phyloP scores from a whole-genome alignment of 31 red algal species.

The Asparagopsis taxiformis region DNA sequence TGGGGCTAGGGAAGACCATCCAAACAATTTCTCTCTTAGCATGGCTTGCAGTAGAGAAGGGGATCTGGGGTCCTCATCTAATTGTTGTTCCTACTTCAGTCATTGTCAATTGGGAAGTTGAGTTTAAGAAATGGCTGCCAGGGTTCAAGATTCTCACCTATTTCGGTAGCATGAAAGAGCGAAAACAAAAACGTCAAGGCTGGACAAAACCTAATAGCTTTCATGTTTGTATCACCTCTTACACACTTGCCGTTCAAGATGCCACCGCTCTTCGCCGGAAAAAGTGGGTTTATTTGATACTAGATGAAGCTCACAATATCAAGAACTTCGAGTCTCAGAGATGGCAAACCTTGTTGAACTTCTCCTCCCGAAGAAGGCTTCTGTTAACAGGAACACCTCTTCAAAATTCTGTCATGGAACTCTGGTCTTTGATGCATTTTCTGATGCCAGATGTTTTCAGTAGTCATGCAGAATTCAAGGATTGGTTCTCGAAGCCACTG shows the following conservation, averaged over 20 bases:
- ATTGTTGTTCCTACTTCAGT: conserved; percentile 89
- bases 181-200: conserved; percentile 69
- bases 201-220: conserved; percentile 84
- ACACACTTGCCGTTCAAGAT: conserved; percentile 81
- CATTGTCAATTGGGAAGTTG: conserved; percentile 92
- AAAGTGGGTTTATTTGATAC: conserved; percentile 92
- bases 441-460: conserved; percentile 87
- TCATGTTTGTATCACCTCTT: conserved; percentile 97
- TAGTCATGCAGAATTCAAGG: conserved; percentile 84
- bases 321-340: conserved; percentile 86
- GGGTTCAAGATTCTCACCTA: conserved; percentile 87
- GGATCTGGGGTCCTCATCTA: conserved; percentile 85
- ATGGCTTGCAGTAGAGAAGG: conserved; percentile 81
- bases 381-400: conserved; percentile 89
- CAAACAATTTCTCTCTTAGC: conserved; percentile 91
- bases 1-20: conserved; percentile 98
- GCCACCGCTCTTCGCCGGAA: conserved; percentile 59
- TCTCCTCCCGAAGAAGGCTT: conserved; percentile 64
- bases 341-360: conserved; percentile 90
- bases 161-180: conserved; percentile 79
- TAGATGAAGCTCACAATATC: conserved; percentile 97
- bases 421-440: conserved; percentile 97
- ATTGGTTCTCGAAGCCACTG: conserved; percentile 88
- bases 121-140: conserved; percentile 95
- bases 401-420: conserved; percentile 90